A percentile compares a stretch with the other conserved stretches of the same genome.
Conservation (phyloP, 2,329 filamentous ascomycete species). For the Penicillium sumatraense region DNA sequence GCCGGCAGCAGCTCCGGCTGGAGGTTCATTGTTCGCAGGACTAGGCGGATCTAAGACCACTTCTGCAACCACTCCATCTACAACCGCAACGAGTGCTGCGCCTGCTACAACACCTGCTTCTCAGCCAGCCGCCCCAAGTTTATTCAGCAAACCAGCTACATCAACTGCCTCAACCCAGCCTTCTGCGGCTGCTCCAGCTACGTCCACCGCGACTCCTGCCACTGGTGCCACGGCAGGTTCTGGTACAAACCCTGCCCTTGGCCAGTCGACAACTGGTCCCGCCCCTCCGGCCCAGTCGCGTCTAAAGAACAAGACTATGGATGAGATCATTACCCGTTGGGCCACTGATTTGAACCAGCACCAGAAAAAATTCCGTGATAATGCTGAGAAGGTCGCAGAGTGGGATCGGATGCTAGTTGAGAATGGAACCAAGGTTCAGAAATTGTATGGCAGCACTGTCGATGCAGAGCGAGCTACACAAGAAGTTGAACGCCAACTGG, state of each 20-base stretch:
- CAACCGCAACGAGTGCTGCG: conserved; percentile 35
- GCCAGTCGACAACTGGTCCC: conserved; percentile 78
- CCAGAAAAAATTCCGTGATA: conserved; percentile 92
- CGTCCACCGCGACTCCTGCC: conserved; percentile 33
- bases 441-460: conserved; percentile 87
- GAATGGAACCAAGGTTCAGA: conserved; percentile 93
- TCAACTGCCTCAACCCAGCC: conserved; percentile 29
- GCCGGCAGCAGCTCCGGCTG: conserved; percentile 34
- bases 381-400: conserved; percentile 81
- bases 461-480: conserved; percentile 91
- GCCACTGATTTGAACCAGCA: conserved; percentile 94
- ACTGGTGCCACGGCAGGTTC: conserved; percentile 29
- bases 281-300: conserved; percentile 80
- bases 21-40: conserved; percentile 33
- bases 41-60: conserved; percentile 35
- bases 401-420: conserved; percentile 95
- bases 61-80: conserved; percentile 30
- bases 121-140: conserved; percentile 25
- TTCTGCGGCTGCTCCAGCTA: conserved; percentile 34
- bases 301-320: conserved; percentile 98
- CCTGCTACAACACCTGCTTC: conserved; percentile 33
- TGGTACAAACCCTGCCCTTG: conserved; percentile 49
- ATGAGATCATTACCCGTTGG: conserved; percentile 97
- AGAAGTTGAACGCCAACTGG: conserved; percentile 91
- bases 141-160: conserved; percentile 33